Conservation (phyloP, 805 yeast genomes). For the Ogataea nonfermentans region DNA sequence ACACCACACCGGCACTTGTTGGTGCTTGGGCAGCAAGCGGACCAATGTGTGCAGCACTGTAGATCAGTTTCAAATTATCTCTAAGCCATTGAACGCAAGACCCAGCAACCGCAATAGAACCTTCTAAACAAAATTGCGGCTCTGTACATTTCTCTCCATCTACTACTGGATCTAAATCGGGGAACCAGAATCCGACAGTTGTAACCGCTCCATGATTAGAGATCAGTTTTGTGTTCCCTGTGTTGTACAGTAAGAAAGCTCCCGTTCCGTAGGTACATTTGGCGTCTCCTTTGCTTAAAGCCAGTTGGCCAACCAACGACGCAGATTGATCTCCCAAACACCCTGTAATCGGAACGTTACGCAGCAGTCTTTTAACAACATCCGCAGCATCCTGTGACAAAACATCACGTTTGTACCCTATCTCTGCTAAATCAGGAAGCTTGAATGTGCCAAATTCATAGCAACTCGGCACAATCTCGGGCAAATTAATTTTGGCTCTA, state of each 20-base stretch:
- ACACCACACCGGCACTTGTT: conserved; percentile 86
- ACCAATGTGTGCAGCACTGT: conserved; percentile 82
- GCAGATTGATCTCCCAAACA: conserved; percentile 95
- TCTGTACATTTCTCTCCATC: conserved; percentile 38
- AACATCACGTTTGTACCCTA: conserved; percentile 13
- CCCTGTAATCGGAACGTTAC: conserved; percentile 76
- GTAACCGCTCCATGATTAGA: conserved; percentile 82
- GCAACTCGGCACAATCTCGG: conserved; percentile 76
- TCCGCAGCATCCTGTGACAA: conserved; percentile 43
- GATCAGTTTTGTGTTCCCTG: conserved; percentile 70
- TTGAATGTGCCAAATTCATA: conserved; percentile 73
- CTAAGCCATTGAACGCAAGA: conserved; percentile 91
- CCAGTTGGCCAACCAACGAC: conserved; percentile 89
- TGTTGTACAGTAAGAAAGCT: conserved; percentile 83
- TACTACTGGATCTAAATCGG: conserved; percentile 48
- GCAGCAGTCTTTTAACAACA: conserved; percentile 44
- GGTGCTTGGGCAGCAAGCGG: conserved; percentile 82
- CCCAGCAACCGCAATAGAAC: conserved; percentile 96
- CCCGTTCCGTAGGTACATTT: conserved; percentile 98
- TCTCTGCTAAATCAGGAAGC: conserved; percentile 48
- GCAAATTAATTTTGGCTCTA: conserved; percentile 58
- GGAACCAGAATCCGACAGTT: conserved; percentile 89
- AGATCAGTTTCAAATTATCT: conserved; percentile 82
- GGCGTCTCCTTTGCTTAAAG: conserved; percentile 79
- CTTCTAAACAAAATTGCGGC: conserved; percentile 90